A percentile compares a stretch with the other conserved stretches of the same genome.
Evolutionary conservation across 1,284 basidiomycete genomes (phyloP).

Genomic region (Puccinia polysora): DNA sequence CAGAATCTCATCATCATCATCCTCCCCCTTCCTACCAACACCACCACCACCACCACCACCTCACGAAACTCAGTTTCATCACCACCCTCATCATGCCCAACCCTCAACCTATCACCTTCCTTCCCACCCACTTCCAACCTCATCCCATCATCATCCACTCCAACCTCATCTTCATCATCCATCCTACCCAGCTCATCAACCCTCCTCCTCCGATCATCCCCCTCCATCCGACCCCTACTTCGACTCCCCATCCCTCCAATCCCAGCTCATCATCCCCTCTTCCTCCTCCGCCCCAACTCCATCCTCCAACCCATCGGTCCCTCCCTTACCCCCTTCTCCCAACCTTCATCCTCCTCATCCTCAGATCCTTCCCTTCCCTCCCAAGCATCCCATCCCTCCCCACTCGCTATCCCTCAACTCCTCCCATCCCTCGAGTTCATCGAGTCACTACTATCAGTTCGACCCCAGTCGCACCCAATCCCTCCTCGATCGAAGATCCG

Average conservation of each 20-base stretch:
- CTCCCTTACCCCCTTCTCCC: background rate
- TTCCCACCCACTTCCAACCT: background rate
- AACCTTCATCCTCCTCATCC: background rate
- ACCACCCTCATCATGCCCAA: background rate
- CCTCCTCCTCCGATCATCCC: conserved; percentile 6
- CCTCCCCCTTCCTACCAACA: background rate
- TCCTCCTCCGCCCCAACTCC: too few species aligned
- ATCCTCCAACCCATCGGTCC: too few species aligned
- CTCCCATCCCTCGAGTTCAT: background rate
- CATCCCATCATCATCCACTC: background rate
- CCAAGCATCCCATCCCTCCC: background rate
- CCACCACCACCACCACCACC: background rate
- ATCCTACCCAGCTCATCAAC: background rate
- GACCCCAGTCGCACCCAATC: too few species aligned
- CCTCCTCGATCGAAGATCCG: background rate
- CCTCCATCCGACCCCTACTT: background rate
- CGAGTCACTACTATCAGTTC: too few species aligned
- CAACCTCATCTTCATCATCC: background rate
- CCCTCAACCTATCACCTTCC: too few species aligned
- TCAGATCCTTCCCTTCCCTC: background rate
- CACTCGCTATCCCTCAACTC: background rate
- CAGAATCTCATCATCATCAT: background rate
- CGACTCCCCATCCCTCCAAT: background rate
- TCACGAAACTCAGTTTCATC: background rate
- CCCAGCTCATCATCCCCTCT: background rate